These are phyloP conservation scores for Aspergillus calidoustus DNA, from an alignment of 2,329 filamentous ascomycete species.

Conservation along the genomic window DNA sequence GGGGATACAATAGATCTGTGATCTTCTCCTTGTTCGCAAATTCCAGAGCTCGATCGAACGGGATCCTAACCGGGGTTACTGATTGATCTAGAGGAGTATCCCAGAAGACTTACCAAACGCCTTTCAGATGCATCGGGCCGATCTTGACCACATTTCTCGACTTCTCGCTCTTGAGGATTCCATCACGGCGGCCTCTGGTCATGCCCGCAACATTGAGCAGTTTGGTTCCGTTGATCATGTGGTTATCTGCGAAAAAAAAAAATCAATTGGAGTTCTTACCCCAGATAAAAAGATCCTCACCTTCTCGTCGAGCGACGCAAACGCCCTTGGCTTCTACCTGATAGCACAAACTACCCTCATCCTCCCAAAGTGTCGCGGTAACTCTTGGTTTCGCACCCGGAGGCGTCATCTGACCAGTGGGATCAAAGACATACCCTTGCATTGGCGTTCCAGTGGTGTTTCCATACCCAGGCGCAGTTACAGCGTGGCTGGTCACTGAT, in stretches of 20 bases:
- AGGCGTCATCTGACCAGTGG: conserved; percentile 88
- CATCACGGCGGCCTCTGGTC: conserved; percentile 93
- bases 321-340: conserved; percentile 96
- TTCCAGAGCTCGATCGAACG: conserved; percentile 94
- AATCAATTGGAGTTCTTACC: not conserved
- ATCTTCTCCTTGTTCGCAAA: conserved; percentile 99
- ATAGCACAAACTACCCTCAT: conserved; percentile 96
- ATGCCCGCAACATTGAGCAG: conserved; percentile 96
- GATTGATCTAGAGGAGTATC: conserved; percentile 7
- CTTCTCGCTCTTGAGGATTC: conserved; percentile 97
- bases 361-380: conserved; percentile 96
- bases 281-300: conserved; percentile 55
- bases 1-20: conserved; percentile 88
- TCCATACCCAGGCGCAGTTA: conserved; percentile 44
- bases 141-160: conserved; percentile 97
- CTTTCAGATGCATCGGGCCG: conserved; percentile 97
- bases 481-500: conserved; percentile 43
- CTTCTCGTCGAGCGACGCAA: conserved; percentile 91
- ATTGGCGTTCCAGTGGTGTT: conserved; percentile 45
- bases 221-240: conserved; percentile 99
- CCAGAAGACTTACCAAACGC: conserved; percentile 75
- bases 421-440: conserved; percentile 68
- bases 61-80: conserved; percentile 70
- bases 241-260: conserved; percentile 69
- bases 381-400: conserved; percentile 95